Base-by-base conservation (phyloP, 2,329 filamentous ascomycete species). In the Coleophoma cylindrospora region DNA sequence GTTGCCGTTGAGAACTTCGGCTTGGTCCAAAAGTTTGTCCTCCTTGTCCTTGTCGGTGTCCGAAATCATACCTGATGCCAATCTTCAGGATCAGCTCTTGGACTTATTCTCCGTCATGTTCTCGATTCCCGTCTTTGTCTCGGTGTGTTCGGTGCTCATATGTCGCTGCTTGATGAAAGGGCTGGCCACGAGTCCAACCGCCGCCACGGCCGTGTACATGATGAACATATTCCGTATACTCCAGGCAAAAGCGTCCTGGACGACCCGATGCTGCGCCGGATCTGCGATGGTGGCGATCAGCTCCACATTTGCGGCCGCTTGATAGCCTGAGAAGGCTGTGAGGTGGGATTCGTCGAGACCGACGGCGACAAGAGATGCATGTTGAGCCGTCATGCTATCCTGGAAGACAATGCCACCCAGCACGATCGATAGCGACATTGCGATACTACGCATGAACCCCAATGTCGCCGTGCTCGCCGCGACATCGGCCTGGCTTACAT, bases 401-500 rank as follows among this genome's bases (percentile, higher is more conserved):
- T 36, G 34, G 34, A 36, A 36, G 10, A 36, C 34, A 10, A 36
- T n/a, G n/a, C 34, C 34, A 36, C 34, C 34, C 10, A 36, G 10
- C 34, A 36, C 69, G 47, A 90, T 77, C 0, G 82, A 83, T 17
- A 84, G 77, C 2, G 83, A 77, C 0, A 83, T 87, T 10, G 82
- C 83, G 3, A 91, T 70, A 57, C 87, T 86, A 86, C 83, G 2
- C 80, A 82, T 1, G n/a, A 36, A 36, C 34, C 34, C 34, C 34
- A 36, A 36, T 10, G 34, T 10, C n/a, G 81, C 76, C 0, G 83
- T 87, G 0, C 79, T 82, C 3, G 81, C 76, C 21, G 80, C 84
- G 41, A 84, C 83, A 55, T 87, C 83, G 27, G 74, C 72, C 45
- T 74, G 75, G 34, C 78, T 72, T 34, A 85, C 73, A 41, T 78